Conservation (phyloP, 176 grass and related monocot genomes). For the Eleusine coracana region DNA sequence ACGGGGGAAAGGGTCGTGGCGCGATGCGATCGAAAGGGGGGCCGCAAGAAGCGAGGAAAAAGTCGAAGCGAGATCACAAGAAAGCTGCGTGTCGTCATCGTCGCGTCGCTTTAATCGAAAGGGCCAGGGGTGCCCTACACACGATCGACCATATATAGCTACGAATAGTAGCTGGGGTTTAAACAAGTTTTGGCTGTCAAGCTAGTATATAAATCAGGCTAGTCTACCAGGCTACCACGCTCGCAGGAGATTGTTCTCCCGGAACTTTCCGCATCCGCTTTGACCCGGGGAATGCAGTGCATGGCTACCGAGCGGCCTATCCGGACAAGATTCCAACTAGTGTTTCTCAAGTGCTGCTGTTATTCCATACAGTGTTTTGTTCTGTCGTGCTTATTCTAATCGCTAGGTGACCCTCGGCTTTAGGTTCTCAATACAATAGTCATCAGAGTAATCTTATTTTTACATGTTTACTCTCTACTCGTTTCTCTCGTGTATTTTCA, state of each 20-base stretch:
- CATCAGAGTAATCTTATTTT: background rate
- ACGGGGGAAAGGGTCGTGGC: background rate
- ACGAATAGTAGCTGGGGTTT: background rate
- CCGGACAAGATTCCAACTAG: slow-evolving; percentile 28
- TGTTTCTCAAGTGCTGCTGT: slow-evolving; percentile 11
- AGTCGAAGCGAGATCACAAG: slow-evolving; percentile 32
- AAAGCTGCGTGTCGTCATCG: background rate
- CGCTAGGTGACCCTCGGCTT: background rate
- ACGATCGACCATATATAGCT: background rate
- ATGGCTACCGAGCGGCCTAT: slow-evolving; percentile 6
- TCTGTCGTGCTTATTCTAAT: background rate
- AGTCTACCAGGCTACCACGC: background rate
- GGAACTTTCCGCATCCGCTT: slow-evolving; percentile 1
- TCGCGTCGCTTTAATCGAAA: background rate
- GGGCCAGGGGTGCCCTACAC: background rate
- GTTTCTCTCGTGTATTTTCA: background rate
- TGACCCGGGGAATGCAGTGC: background rate
- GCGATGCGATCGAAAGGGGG: background rate
- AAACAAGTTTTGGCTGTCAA: slow-evolving; percentile 3
- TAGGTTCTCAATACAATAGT: background rate
- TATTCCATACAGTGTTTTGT: slow-evolving; percentile 8
- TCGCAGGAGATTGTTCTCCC: slow-evolving; percentile 25
- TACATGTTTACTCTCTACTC: background rate
- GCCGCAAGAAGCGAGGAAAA: background rate
- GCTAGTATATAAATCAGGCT: background rate